Conservation (phyloP, 257 asterid species). For the Jasminum sambac region DNA sequence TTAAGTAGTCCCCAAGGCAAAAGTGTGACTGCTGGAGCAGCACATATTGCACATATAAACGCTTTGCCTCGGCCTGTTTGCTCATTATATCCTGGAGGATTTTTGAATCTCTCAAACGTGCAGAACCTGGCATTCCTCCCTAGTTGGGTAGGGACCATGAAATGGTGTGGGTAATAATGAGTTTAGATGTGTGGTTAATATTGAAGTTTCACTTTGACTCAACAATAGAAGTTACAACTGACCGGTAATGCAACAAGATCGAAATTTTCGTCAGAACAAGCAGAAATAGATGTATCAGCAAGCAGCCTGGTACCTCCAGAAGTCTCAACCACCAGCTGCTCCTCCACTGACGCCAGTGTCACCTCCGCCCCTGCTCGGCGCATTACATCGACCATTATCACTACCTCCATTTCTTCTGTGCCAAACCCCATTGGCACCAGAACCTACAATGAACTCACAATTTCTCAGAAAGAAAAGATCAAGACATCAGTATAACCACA, state of each 20-base stretch:
- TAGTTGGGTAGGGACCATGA: conserved; percentile 13
- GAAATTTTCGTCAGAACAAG: conserved; percentile 58
- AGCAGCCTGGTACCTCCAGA: conserved; percentile 80
- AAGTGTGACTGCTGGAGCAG: conserved; percentile 95
- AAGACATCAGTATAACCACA: not conserved
- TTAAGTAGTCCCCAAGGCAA: conserved; percentile 91
- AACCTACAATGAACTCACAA: conserved; percentile 43
- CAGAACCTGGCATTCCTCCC: conserved; percentile 99
- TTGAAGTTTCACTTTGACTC: no score
- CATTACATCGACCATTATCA: conserved; percentile 66
- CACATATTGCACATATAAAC: conserved; percentile 86
- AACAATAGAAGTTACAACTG: conserved; percentile 20
- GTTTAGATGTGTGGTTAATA: no score
- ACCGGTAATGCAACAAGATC: conserved; percentile 90
- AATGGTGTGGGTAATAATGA: no score
- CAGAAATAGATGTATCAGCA: conserved; percentile 65
- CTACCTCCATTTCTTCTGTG: conserved; percentile 96
- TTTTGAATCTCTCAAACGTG: conserved; percentile 75
- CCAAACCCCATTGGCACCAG: conserved; percentile 91
- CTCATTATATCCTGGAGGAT: conserved; percentile 67
- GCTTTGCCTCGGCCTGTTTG: conserved; percentile 73
- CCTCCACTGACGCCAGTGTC: conserved; percentile 91
- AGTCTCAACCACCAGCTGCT: conserved; percentile 72
- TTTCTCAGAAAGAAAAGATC: not conserved
- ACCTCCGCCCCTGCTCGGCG: conserved; percentile 93